Conservation (phyloP, 495 filamentous ascomycete species). For the Daldinia loculata region DNA sequence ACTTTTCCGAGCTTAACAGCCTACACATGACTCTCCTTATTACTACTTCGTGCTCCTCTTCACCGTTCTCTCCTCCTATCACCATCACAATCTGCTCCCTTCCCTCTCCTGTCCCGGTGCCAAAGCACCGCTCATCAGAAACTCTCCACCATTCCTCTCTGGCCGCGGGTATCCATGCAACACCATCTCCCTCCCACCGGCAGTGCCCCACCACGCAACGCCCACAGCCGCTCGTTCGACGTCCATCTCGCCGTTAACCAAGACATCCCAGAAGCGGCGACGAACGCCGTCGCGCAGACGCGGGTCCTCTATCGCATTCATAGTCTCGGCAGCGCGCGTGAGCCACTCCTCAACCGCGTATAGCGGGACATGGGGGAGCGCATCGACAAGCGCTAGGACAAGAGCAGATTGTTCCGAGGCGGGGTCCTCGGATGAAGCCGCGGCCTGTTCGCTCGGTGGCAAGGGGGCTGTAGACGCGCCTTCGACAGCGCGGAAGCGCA, state of each 20-base stretch:
- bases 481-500: conserved; percentile 70
- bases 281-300: conserved; percentile 71
- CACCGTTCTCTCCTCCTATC: not conserved
- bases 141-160: conserved; percentile 17
- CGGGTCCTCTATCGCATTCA: conserved; percentile 68
- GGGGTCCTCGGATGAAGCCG: not conserved
- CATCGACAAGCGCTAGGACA: conserved; percentile 81
- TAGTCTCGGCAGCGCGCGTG: conserved; percentile 71
- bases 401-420: conserved; percentile 86
- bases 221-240: conserved; percentile 81
- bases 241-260: conserved; percentile 91
- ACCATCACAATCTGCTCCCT: conserved; percentile 23
- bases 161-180: conserved; percentile 37
- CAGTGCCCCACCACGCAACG: conserved; percentile 83
- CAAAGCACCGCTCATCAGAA: conserved; percentile 59
- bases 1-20: not conserved
- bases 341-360: conserved; percentile 70
- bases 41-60: not conserved
- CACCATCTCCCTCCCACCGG: conserved; percentile 54
- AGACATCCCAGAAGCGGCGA: conserved; percentile 82
- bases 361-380: conserved; percentile 76
- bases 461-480: conserved; percentile 56
- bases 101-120: conserved; percentile 23
- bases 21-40: not conserved
- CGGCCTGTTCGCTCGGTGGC: conserved; percentile 41